Evolutionary conservation across 768 basidiomycete genomes (phyloP).

Genomic region (Lanmaoa rubissima): DNA sequence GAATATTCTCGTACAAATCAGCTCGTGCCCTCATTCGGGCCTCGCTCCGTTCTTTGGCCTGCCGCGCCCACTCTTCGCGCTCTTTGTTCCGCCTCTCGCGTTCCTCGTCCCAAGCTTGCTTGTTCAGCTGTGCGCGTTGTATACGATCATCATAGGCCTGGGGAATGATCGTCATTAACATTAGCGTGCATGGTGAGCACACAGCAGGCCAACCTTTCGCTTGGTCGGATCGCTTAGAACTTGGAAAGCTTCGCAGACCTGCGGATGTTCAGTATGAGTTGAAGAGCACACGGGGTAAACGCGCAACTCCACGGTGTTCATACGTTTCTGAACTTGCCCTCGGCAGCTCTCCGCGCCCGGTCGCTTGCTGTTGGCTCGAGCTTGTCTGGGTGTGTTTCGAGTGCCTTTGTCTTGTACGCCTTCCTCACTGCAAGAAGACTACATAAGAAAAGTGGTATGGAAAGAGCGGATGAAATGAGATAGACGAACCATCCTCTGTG

Average conservation of each 20-base stretch:
- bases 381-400: slow-evolving; percentile 76
- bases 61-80: slow-evolving; percentile 53
- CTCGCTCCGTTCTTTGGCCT: slow-evolving; percentile 47
- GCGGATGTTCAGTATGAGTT: slow-evolving; percentile 22
- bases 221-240: slow-evolving; percentile 53
- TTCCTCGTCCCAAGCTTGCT: slow-evolving; percentile 35
- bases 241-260: slow-evolving; percentile 66
- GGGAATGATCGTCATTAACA: neutral
- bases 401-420: slow-evolving; percentile 63
- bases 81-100: slow-evolving; percentile 45
- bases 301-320: slow-evolving; percentile 27
- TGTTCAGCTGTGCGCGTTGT: slow-evolving; percentile 26
- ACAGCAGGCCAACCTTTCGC: slow-evolving; percentile 46
- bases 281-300: slow-evolving; percentile 4
- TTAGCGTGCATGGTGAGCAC: neutral
- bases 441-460: neutral
- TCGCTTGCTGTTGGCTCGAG: slow-evolving; percentile 53
- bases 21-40: slow-evolving; percentile 47
- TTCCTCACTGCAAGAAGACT: slow-evolving; percentile 44
- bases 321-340: slow-evolving; percentile 62
- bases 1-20: slow-evolving; percentile 37
- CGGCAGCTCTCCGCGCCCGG: slow-evolving; percentile 51
- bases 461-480: neutral
- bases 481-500: slow-evolving; percentile 49
- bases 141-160: slow-evolving; percentile 51